These are phyloP conservation scores for Pseudopithomyces chartarum DNA, from an alignment of 2,329 filamentous ascomycete species.

Conservation along the genomic window DNA sequence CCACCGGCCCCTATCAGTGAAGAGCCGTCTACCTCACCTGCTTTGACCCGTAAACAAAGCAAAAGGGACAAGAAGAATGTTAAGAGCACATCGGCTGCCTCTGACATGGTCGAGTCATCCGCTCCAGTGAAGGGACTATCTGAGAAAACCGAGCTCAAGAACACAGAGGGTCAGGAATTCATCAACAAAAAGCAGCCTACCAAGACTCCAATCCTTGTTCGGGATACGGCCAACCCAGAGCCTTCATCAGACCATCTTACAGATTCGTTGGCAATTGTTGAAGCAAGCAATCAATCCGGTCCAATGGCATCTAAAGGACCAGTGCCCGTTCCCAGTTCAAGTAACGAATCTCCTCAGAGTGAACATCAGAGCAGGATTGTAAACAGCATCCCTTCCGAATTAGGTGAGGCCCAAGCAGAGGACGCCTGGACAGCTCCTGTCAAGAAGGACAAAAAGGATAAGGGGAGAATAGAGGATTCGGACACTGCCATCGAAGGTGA, in stretches of 20 bases:
- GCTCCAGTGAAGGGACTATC: conserved; percentile 5
- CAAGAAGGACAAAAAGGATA: conserved; percentile 23
- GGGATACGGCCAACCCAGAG: neutral
- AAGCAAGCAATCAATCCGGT: neutral
- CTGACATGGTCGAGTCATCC: conserved; percentile 13
- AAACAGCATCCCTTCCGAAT: neutral
- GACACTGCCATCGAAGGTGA: conserved; percentile 6
- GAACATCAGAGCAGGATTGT: neutral
- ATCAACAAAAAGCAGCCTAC: neutral
- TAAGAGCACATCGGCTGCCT: conserved; percentile 17
- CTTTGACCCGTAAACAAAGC: conserved; percentile 27
- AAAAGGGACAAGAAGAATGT: conserved; percentile 35
- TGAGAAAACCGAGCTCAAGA: neutral
- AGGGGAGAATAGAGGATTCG: conserved; percentile 18
- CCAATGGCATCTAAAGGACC: neutral
- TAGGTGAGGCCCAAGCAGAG: conserved; percentile 3
- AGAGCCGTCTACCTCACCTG: conserved; percentile 15
- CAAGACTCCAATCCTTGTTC: neutral
- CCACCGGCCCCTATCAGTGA: neutral
- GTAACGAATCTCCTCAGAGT: neutral
- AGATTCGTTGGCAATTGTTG: too few species aligned
- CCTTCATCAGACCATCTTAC: neutral
- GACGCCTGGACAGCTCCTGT: conserved; percentile 12
- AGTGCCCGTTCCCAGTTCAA: neutral
- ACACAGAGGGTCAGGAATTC: conserved; percentile 4